phyloP scores from a whole-genome alignment of 805 yeast species.

The Candida morakotiae region DNA sequence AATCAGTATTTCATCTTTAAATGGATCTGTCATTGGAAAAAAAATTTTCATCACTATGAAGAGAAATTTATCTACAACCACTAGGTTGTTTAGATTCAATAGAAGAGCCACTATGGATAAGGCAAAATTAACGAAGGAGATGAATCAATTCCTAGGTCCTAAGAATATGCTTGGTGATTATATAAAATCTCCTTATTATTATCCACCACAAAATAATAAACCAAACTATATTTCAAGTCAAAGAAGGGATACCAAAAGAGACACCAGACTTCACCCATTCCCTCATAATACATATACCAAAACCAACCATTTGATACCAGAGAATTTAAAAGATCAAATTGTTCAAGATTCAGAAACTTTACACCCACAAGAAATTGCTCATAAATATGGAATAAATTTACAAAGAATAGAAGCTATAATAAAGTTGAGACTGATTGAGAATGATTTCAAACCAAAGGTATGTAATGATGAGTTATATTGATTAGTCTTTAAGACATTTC shows the following conservation, averaged over 20 bases:
- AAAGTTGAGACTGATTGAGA: constrained; percentile 62
- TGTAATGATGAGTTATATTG: constrained; percentile 63
- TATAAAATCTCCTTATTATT: constrained; percentile 67
- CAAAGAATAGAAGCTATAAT: constrained; percentile 88
- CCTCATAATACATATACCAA: constrained; percentile 68
- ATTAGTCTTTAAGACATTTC: constrained; percentile 77
- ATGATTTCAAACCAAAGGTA: constrained; percentile 57
- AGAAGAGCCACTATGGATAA: constrained; percentile 7
- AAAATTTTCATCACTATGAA: constrained; percentile 16
- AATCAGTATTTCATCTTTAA: constrained; percentile 11
- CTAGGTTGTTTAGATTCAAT: constrained; percentile 2
- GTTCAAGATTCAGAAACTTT: constrained; percentile 53
- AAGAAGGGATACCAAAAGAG: constrained; percentile 14
- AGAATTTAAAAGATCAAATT: constrained; percentile 57
- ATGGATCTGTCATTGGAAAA: constrained; percentile 11
- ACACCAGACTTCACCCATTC: constrained; percentile 64
- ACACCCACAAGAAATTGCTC: constrained; percentile 70
- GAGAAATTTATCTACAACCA: constrained; percentile 1
- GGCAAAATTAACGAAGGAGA: constrained; percentile 16
- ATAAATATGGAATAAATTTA: constrained; percentile 72
- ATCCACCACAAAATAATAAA: constrained; percentile 60
- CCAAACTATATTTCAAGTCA: constrained; percentile 71
- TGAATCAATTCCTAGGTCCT: constrained; percentile 52
- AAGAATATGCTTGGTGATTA: constrained; percentile 81
- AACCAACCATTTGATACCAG: constrained; percentile 60